Base-by-base conservation (phyloP, 306 rosid genomes). In the Rosa rugosa region DNA sequence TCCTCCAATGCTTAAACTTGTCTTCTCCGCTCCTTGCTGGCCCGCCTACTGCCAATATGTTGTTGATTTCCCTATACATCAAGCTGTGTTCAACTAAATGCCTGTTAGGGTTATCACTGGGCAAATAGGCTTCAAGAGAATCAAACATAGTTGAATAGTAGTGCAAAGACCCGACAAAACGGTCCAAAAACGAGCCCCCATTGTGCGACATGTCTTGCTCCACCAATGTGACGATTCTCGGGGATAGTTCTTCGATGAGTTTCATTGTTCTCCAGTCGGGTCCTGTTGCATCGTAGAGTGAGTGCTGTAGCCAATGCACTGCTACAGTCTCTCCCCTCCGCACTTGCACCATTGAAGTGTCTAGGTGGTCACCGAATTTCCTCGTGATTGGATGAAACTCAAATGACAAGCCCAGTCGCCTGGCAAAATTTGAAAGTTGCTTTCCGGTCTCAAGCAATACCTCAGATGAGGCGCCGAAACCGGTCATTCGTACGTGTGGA, bases 101-200 rank as follows among this genome's bases (percentile, higher is more conserved):
- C 85, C 99, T 80, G 10, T 34, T 85, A 4, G 80, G n/a, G 31
- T 94, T 93, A 75, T 92, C 93, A 11, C 80, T 49, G 0, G 83
- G 79, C 76, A 89, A 77, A 53, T 84, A 80, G 8, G 89, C 88
- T 46, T 94, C 98, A 0, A 91, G 90, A 2, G 97, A 91, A 82
- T 94, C 97, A 51, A 92, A 94, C 62, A 92, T 78, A n/a, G 98
- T 85, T 0, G 97, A 94, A 40, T 94, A 92, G 86, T 94, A 92
- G 34, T 94, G 98, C 38, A 94, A 82, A 1, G 97, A 88, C 42
- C 93, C 91, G 3, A 94, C 95, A 69, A 94, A 94, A 17, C 97
- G 93, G 57, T 94, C 99, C 76, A 94, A 83, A 73, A 92, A 94
- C 14, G 95, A 85, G 36, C 95, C 97, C 2, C 90, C 88, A 38